Evolutionary conservation across 1,284 basidiomycete species (phyloP).

Genomic region (Ceratobasidium sp.): DNA sequence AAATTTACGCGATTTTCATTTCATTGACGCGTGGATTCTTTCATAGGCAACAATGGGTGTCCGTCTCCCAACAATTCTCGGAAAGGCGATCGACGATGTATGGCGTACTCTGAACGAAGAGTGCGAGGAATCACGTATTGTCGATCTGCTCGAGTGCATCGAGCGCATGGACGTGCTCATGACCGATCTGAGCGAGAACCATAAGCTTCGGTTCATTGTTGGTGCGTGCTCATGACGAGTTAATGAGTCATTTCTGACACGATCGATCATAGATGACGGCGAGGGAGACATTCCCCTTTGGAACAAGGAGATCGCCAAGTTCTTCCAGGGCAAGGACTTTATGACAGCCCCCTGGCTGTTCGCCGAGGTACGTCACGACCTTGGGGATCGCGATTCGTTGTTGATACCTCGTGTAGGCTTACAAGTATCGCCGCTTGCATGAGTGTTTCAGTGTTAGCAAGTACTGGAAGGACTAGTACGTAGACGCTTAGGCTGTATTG

Average conservation of each 20-base stretch:
- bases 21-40: slow-evolving; percentile 4
- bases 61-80: slow-evolving; percentile 93
- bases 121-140: slow-evolving; percentile 85
- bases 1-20: background rate
- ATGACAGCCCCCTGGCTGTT: slow-evolving; percentile 97
- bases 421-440: slow-evolving; percentile 96
- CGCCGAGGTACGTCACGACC: slow-evolving; percentile 70
- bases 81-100: slow-evolving; percentile 95
- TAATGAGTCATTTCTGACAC: background rate
- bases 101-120: slow-evolving; percentile 90
- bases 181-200: slow-evolving; percentile 83
- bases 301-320: slow-evolving; percentile 97
- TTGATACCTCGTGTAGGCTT: slow-evolving; percentile 65
- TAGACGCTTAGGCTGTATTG: slow-evolving; percentile 53
- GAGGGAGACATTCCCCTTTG: slow-evolving; percentile 96
- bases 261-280: slow-evolving; percentile 75
- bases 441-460: slow-evolving; percentile 96
- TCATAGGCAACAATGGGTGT: slow-evolving; percentile 87
- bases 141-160: slow-evolving; percentile 90
- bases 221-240: slow-evolving; percentile 10
- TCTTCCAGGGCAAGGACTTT: slow-evolving; percentile 96
- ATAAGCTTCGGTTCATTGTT: slow-evolving; percentile 85
- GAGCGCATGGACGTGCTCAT: slow-evolving; percentile 89
- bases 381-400: background rate
- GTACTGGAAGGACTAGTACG: slow-evolving; percentile 91